Evolutionary conservation across 2,329 filamentous ascomycete genomes (phyloP), one percentile per base, ranked within the genome.

Genomic region (Ceratocystis cacaofunesta): DNA sequence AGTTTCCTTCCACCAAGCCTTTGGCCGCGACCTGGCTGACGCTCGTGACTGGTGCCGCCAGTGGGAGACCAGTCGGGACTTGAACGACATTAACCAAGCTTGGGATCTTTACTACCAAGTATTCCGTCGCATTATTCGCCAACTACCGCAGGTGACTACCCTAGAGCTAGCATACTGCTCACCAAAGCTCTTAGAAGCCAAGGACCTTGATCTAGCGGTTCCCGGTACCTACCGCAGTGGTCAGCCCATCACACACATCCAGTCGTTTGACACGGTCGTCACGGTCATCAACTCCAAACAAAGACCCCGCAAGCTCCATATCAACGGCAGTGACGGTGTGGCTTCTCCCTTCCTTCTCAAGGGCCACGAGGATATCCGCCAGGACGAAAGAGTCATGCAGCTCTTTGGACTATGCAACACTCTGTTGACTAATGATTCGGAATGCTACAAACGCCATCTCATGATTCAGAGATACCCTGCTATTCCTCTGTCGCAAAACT

Each of bases 91-190:
- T 58, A 99, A 97, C 72, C 91, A 96, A 75, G 94, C 94, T 5
- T 99, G 94, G 94, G 95, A 99, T 75, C 83, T 99, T 15, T 99
- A 99, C 76, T 99, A 99, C 76, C 91, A 95, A 70, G 94, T 97
- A 0, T 99, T 99, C 84, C 86, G 92, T 68, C 89, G 95, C 73
- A 97, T 99, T 73, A 89, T 88, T 61, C 85, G 92, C 68, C 95
- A 99, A 75, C 78, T 99, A 61, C 92, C 91, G 2, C 94, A 97
- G 71, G 83, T 99, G 69, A 95, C 91, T 70, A 90, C 87, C 64
- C 82, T 99, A 52, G 95, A 99, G 75, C 80, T 99, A 70, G 90
- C 95, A 69, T 99, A 99, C 74, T 95, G 96, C 71, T 99, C 92
- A 19, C 95, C 95, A 2, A 94, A 92, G 73, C 82, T 99, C 58